Evolutionary conservation across 2,329 filamentous ascomycete species (phyloP).

Genomic region (Rhinocladiella similis): DNA sequence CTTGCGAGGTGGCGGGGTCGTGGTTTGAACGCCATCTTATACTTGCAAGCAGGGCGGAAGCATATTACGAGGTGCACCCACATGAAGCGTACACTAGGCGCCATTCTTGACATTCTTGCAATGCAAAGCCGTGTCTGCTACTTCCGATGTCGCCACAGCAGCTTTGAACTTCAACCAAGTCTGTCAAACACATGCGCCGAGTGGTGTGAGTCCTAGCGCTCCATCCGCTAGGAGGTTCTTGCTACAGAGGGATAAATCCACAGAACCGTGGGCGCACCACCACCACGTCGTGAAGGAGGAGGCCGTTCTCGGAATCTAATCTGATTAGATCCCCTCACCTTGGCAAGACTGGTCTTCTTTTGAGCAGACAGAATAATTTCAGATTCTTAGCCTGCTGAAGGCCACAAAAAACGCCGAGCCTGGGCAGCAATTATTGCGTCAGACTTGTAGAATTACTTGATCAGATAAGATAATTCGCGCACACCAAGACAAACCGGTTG

Average conservation of each 20-base stretch:
- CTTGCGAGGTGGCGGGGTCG: neutral
- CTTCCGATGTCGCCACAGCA: neutral
- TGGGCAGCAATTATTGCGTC: no score
- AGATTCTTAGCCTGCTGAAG: neutral
- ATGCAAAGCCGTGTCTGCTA: neutral
- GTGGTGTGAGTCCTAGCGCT: neutral
- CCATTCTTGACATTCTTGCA: neutral
- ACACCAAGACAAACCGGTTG: conserved; percentile 7
- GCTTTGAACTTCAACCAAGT: neutral
- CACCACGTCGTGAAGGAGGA: neutral
- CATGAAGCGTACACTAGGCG: neutral
- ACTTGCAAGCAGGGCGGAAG: no score
- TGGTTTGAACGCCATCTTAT: no score
- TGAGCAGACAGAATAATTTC: neutral
- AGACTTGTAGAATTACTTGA: conserved; percentile 1
- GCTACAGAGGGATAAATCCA: neutral
- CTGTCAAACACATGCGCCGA: no score
- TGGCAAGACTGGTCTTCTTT: neutral
- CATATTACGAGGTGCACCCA: neutral
- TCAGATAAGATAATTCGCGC: conserved; percentile 27
- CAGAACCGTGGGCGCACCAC: neutral
- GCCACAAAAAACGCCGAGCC: no score
- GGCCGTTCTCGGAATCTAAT: conserved; percentile 1
- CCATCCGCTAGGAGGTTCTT: neutral
- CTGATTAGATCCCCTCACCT: conserved; percentile 3